A percentile compares a stretch with the other conserved stretches of the same genome.
phyloP scores from a whole-genome alignment of 306 rosid genomes.

The Crataegus laevigata region DNA sequence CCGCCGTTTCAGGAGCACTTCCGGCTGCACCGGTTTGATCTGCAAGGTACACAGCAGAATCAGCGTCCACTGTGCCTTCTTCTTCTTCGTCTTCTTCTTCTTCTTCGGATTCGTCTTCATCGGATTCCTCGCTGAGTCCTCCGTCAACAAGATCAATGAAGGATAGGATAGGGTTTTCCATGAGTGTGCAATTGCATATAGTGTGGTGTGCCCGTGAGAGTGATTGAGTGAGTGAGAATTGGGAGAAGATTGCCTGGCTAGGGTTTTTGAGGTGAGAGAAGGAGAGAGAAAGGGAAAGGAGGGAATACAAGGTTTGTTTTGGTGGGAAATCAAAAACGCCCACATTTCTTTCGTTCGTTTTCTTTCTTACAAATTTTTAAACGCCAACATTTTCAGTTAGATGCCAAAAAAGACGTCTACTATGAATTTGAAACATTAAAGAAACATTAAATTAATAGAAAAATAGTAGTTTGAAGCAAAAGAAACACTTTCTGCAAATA shows the following conservation, averaged over 20 bases:
- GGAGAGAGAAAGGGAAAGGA: not conserved
- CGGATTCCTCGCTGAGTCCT: not conserved
- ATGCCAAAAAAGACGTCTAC: no score
- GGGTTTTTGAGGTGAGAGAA: not conserved
- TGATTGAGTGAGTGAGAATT: not conserved
- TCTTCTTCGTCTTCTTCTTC: not conserved
- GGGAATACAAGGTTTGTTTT: not conserved
- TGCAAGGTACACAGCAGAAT: not conserved
- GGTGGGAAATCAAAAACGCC: not conserved
- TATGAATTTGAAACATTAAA: no score
- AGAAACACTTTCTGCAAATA: no score
- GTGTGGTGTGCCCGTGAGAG: not conserved
- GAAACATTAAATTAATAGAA: no score
- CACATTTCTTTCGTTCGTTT: no score
- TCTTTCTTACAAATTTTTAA: not conserved
- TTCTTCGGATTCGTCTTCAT: not conserved
- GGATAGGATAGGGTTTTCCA: not conserved
- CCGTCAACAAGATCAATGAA: not conserved
- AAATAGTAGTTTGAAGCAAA: no score
- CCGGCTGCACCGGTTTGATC: not conserved
- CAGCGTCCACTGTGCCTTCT: not conserved
- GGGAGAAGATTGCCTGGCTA: not conserved
- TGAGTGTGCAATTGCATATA: no score
- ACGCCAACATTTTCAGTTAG: no score
- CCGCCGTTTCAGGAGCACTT: conserved; percentile 11